Percentiles rank a stretch among this genome's conserved stretches.
Evolutionary conservation across 139 green algal genomes (phyloP).

Genomic region (Coccomyxa sp.): DNA sequence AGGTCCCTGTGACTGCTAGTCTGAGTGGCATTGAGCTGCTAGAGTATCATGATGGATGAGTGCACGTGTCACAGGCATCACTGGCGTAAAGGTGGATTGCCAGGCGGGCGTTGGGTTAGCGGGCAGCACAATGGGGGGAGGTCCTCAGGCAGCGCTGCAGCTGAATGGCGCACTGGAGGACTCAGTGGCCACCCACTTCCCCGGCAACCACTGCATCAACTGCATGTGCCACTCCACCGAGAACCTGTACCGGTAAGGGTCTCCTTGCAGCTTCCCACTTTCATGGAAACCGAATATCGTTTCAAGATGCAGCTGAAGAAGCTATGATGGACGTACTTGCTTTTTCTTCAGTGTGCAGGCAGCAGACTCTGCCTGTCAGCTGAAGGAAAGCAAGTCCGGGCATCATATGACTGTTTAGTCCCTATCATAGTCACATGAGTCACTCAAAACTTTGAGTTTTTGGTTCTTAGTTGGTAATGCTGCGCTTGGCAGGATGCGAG

Average conservation of each 20-base stretch:
- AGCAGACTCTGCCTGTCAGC: too few species aligned
- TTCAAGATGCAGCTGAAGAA: neutral
- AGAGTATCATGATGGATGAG: neutral
- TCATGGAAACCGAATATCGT: neutral
- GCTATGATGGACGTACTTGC: neutral
- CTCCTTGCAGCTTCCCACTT: neutral
- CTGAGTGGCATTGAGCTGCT: slow-evolving; percentile 71
- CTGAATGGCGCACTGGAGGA: slow-evolving; percentile 74
- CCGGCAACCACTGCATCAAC: slow-evolving; percentile 89
- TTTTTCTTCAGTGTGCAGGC: neutral
- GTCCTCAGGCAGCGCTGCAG: slow-evolving; percentile 37
- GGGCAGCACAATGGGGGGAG: slow-evolving; percentile 45
- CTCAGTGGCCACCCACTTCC: slow-evolving; percentile 75
- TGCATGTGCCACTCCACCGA: slow-evolving; percentile 99
- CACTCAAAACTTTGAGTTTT: too few species aligned
- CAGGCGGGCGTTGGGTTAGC: slow-evolving; percentile 66
- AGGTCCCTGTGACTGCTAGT: neutral
- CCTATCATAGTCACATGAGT: too few species aligned
- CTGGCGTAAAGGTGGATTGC: slow-evolving; percentile 93
- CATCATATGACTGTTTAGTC: too few species aligned
- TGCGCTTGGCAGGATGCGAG: slow-evolving; percentile 51
- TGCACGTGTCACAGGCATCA: slow-evolving; percentile 52
- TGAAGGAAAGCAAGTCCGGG: too few species aligned
- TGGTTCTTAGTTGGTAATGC: neutral
- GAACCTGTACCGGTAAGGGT: slow-evolving; percentile 68